Evolutionary conservation across 2,329 filamentous ascomycete genomes (phyloP).

Genomic region (Exophiala mesophila): DNA sequence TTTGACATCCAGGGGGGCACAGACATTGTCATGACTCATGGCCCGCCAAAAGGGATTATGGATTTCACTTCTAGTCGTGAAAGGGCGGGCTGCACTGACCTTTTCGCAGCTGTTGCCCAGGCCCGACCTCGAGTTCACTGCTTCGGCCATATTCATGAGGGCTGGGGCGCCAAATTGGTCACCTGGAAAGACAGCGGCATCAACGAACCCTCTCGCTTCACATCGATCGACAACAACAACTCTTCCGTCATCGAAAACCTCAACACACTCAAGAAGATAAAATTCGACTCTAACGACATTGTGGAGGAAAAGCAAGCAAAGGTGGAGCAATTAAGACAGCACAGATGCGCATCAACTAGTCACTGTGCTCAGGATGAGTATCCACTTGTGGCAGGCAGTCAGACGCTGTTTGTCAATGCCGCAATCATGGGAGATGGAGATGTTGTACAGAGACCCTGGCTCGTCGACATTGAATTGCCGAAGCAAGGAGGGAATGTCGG

Average conservation of each 20-base stretch:
- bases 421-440: slow-evolving; percentile 47
- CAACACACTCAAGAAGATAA: slow-evolving; percentile 12
- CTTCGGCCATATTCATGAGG: slow-evolving; percentile 44
- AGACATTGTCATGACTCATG: slow-evolving; percentile 53
- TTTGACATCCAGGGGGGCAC: slow-evolving; percentile 31
- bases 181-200: slow-evolving; percentile 42
- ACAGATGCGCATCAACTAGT: slow-evolving; percentile 37
- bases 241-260: background rate
- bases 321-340: slow-evolving; percentile 14
- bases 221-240: background rate
- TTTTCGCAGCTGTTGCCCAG: slow-evolving; percentile 32
- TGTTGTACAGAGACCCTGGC: slow-evolving; percentile 48
- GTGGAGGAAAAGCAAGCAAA: slow-evolving; percentile 5
- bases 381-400: slow-evolving; percentile 35
- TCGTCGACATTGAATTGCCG: slow-evolving; percentile 49
- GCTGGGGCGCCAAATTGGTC: slow-evolving; percentile 53
- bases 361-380: slow-evolving; percentile 35
- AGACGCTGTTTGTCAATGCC: slow-evolving; percentile 59
- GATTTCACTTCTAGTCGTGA: slow-evolving; percentile 37
- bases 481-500: no score
- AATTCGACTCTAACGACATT: slow-evolving; percentile 7
- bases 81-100: slow-evolving; percentile 31
- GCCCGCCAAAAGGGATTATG: slow-evolving; percentile 50
- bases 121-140: slow-evolving; percentile 35
- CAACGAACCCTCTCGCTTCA: slow-evolving; percentile 10